Base-by-base conservation (phyloP, 202 grass and related monocot genomes). In the Setaria italica region DNA sequence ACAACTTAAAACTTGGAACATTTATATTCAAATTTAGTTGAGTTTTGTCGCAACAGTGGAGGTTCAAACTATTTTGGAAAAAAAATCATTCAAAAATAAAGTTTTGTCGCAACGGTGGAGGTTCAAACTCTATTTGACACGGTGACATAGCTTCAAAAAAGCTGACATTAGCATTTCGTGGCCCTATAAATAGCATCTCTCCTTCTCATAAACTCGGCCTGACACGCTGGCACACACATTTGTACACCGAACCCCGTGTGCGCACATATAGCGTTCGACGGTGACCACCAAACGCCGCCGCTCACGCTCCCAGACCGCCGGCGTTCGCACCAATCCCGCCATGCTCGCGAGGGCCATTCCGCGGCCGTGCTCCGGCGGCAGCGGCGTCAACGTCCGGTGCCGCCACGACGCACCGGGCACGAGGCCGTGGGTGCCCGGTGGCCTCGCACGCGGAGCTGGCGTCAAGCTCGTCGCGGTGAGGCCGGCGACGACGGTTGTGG, bases 341-440 rank as follows among this genome's bases (percentile, higher is more conserved):
- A 86, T 90, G 88, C 79, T 82, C 15, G n/a, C 79, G 0, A 74
- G 55, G 49, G 48, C 66, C 66, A 11, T 51, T 51, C 39, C 37
- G n/a, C 47, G 7, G 57, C 56, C 57, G 48, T 67, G 65, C 79
- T 71, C 47, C 66, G 14, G 9, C 71, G 25, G 9, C 32, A 20
- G 32, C 13, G 19, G 2, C 20, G 25, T 25, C 25, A 7, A 1
- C 14, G 21, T 46, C 33, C 14, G 15, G 33, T 17, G n/a, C 63
- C 13, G 15, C 9, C 13, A 59, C 3, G 58, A 7, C 20, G 48
- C 49, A 4, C 76, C 25, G 20, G 33, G 47, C 62, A 11, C 19
- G 19, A 69, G 62, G 62, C 11, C 6, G 34, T 33, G 19, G 29
- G 5, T 42, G 3, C 13, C 62, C 1, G 7, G 53, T 49, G 11